These are phyloP conservation scores for Protomyces macrosporus DNA, from an alignment of 1,139 yeast genomes.

Conservation along the genomic window DNA sequence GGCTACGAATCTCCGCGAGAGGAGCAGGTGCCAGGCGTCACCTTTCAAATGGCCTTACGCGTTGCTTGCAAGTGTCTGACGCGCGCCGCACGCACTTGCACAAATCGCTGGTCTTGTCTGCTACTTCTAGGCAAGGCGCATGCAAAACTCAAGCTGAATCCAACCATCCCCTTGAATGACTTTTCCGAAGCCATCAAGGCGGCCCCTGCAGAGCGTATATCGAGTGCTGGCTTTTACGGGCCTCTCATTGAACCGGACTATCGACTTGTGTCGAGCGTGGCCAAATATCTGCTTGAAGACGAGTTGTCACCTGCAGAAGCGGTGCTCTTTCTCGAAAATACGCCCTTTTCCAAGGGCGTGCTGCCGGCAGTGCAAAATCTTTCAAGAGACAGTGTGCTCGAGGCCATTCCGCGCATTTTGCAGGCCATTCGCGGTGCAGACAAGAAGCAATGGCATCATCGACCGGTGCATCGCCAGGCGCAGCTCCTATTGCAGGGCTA, in stretches of 20 bases:
- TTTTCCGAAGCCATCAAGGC: constrained; percentile 36
- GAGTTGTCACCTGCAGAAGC: constrained; percentile 43
- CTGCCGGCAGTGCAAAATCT: not conserved
- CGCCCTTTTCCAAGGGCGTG: constrained; percentile 29
- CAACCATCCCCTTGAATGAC: constrained; percentile 34
- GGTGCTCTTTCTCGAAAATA: constrained; percentile 39
- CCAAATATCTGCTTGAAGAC: constrained; percentile 43
- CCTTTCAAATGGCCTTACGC: constrained; percentile 1
- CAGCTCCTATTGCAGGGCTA: constrained; percentile 39
- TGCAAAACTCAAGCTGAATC: constrained; percentile 42
- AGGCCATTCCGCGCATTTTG: not conserved
- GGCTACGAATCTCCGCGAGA: not conserved
- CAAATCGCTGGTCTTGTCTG: constrained; percentile 57
- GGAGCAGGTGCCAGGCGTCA: not conserved
- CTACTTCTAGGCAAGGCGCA: constrained; percentile 57
- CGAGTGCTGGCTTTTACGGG: constrained; percentile 47
- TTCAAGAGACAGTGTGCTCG: constrained; percentile 9
- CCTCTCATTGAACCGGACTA: constrained; percentile 43
- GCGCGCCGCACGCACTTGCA: constrained; percentile 38
- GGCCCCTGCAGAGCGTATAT: constrained; percentile 40
- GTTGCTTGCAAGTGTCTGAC: constrained; percentile 23
- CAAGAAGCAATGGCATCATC: constrained; percentile 88
- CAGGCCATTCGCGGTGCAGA: constrained; percentile 50
- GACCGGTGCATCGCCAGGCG: constrained; percentile 73
- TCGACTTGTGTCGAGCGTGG: constrained; percentile 52